These are phyloP conservation scores for Raphanus sativus DNA, from an alignment of 345 rosid species.

Conservation along the genomic window DNA sequence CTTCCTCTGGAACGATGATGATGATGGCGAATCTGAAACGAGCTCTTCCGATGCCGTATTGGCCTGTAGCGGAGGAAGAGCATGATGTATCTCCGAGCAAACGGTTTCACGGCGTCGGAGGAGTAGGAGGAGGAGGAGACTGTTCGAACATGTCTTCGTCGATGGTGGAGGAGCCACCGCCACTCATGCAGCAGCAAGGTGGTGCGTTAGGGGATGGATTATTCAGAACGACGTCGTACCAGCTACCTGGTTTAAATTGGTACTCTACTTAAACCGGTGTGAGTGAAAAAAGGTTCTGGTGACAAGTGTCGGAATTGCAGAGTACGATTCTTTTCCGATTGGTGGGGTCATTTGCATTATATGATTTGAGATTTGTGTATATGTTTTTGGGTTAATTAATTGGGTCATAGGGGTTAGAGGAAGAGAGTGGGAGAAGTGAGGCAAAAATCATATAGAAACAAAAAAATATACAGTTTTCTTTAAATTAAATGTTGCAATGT, in stretches of 20 bases:
- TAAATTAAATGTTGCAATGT: not conserved
- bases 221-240: constrained; percentile 57
- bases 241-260: constrained; percentile 77
- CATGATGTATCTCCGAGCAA: constrained; percentile 50
- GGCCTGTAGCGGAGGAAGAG: constrained; percentile 40
- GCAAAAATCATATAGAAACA: constrained; percentile 28
- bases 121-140: constrained; percentile 25
- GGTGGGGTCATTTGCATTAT: constrained; percentile 9
- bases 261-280: constrained; percentile 43
- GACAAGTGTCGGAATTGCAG: not conserved
- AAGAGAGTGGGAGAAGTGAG: constrained; percentile 15
- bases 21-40: constrained; percentile 55
- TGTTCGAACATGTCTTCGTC: constrained; percentile 34
- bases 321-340: constrained; percentile 17
- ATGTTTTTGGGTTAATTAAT: constrained; percentile 28
- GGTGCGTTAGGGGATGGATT: constrained; percentile 60
- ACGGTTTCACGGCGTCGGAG: constrained; percentile 48
- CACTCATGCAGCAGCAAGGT: constrained; percentile 38
- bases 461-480: constrained; percentile 17
- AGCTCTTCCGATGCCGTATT: constrained; percentile 57
- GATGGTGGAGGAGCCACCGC: constrained; percentile 27
- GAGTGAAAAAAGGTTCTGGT: not conserved
- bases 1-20: constrained; percentile 44
- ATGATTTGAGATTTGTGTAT: constrained; percentile 39
- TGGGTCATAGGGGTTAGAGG: constrained; percentile 34